Evolutionary conservation across 106 monocot genomes (phyloP).

Genomic region (Dioscorea dumetorum): DNA sequence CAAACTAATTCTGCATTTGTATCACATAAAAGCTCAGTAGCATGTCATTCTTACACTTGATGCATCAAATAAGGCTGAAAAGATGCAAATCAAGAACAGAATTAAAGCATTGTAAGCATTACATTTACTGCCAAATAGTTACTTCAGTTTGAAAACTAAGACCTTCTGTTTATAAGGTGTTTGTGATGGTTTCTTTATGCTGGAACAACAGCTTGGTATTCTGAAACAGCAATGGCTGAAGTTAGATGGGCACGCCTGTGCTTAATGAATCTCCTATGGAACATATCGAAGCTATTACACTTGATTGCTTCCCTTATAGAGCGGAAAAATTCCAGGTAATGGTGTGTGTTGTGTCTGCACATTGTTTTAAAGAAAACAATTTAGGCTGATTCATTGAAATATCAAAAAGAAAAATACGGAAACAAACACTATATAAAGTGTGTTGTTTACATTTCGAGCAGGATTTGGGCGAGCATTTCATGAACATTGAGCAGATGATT

Average conservation of each 20-base stretch:
- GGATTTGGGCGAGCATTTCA: slow-evolving; percentile 92
- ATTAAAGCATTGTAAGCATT: too few species aligned
- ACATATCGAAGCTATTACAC: slow-evolving; percentile 48
- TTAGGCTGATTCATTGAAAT: neutral
- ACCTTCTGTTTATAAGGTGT: too few species aligned
- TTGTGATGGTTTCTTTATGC: neutral
- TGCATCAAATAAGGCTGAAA: too few species aligned
- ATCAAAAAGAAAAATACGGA: neutral
- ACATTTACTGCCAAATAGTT: too few species aligned
- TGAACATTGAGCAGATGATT: slow-evolving; percentile 94
- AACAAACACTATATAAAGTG: neutral
- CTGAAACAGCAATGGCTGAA: slow-evolving; percentile 9
- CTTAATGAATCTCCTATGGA: slow-evolving; percentile 50
- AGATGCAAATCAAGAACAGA: too few species aligned
- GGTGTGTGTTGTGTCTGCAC: slow-evolving; percentile 95
- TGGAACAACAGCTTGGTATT: neutral
- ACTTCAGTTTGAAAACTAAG: too few species aligned
- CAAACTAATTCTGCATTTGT: too few species aligned
- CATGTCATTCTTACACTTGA: too few species aligned
- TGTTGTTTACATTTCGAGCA: slow-evolving; percentile 75
- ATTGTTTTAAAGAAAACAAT: neutral
- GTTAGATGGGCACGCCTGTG: slow-evolving; percentile 41
- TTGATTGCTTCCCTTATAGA: slow-evolving; percentile 68
- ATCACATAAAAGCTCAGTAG: too few species aligned
- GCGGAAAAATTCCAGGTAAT: slow-evolving; percentile 81